Percentiles rank a stretch among this genome's conserved stretches.
Evolutionary conservation across 768 basidiomycete genomes (phyloP).

Genomic region (Ephemerocybe angulata): DNA sequence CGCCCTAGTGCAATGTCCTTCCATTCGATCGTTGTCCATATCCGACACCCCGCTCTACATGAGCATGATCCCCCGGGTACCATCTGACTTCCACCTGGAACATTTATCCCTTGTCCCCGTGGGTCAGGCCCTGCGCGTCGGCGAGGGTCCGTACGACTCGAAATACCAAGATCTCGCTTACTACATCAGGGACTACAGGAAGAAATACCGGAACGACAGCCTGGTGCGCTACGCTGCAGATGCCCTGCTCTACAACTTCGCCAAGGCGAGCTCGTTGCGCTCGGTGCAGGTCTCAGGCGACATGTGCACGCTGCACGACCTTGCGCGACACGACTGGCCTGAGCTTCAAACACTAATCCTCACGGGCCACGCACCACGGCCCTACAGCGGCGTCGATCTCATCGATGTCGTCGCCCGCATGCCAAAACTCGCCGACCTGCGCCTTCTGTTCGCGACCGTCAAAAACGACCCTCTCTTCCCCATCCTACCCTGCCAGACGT

Average conservation of each 20-base stretch:
- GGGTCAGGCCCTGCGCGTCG: slow-evolving; percentile 37
- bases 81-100: slow-evolving; percentile 29
- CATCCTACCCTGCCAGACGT: slow-evolving; percentile 15
- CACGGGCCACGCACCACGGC: slow-evolving; percentile 35
- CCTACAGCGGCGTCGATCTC: slow-evolving; percentile 21
- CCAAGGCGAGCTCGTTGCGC: slow-evolving; percentile 25
- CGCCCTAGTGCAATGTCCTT: slow-evolving; percentile 32
- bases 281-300: slow-evolving; percentile 38
- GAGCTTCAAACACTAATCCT: slow-evolving; percentile 34
- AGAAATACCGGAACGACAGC: slow-evolving; percentile 32
- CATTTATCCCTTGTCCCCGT: slow-evolving; percentile 35
- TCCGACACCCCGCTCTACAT: slow-evolving; percentile 38
- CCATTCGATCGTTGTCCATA: slow-evolving; percentile 34
- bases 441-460: slow-evolving; percentile 31
- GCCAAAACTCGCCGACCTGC: slow-evolving; percentile 30
- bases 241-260: slow-evolving; percentile 29
- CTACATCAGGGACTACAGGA: slow-evolving; percentile 37
- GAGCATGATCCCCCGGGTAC: slow-evolving; percentile 29
- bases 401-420: slow-evolving; percentile 32
- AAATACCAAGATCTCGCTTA: slow-evolving; percentile 34
- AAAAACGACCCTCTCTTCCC: slow-evolving; percentile 25
- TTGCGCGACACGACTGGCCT: slow-evolving; percentile 32
- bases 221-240: slow-evolving; percentile 28
- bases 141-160: slow-evolving; percentile 37
- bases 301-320: slow-evolving; percentile 29